phyloP scores from a whole-genome alignment of 805 yeast genomes.

The Metschnikowia matae region DNA sequence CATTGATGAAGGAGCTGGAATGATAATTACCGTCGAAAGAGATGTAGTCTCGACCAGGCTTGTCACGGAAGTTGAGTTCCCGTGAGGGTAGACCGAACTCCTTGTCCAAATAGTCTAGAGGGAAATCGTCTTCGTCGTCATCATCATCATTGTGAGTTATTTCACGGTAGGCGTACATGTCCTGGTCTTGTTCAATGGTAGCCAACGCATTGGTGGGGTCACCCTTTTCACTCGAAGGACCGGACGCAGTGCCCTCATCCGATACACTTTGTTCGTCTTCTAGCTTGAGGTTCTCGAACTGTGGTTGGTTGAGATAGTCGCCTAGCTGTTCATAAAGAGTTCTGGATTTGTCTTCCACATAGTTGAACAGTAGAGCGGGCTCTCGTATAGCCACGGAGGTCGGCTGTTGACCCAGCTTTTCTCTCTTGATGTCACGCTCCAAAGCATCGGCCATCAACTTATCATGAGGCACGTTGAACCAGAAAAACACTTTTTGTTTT shows the following conservation, averaged over 20 bases:
- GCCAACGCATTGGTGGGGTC: not conserved
- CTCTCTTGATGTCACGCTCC: conserved; percentile 86
- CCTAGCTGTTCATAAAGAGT: conserved; percentile 54
- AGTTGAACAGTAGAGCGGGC: conserved; percentile 76
- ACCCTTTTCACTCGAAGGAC: not conserved
- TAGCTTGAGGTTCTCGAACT: conserved; percentile 8
- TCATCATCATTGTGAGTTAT: conserved; percentile 13
- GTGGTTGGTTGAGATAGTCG: conserved; percentile 34
- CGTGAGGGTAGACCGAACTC: conserved; percentile 18
- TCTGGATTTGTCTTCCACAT: conserved; percentile 42
- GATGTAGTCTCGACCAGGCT: conserved; percentile 21
- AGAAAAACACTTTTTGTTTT: conserved; percentile 93
- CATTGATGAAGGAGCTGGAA: conserved; percentile 11
- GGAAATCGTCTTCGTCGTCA: conserved; percentile 61
- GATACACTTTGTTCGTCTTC: conserved; percentile 12
- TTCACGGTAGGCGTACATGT: not conserved
- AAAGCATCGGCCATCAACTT: conserved; percentile 88
- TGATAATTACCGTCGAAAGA: conserved; percentile 22
- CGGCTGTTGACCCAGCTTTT: conserved; percentile 53
- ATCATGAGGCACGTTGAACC: conserved; percentile 96
- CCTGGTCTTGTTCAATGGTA: not conserved
- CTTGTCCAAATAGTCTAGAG: conserved; percentile 60
- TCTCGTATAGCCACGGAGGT: conserved; percentile 72
- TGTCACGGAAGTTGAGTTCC: conserved; percentile 5
- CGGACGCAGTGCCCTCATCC: not conserved